Evolutionary conservation across 1,284 basidiomycete genomes (phyloP).

Genomic region (Peniophora sp.): DNA sequence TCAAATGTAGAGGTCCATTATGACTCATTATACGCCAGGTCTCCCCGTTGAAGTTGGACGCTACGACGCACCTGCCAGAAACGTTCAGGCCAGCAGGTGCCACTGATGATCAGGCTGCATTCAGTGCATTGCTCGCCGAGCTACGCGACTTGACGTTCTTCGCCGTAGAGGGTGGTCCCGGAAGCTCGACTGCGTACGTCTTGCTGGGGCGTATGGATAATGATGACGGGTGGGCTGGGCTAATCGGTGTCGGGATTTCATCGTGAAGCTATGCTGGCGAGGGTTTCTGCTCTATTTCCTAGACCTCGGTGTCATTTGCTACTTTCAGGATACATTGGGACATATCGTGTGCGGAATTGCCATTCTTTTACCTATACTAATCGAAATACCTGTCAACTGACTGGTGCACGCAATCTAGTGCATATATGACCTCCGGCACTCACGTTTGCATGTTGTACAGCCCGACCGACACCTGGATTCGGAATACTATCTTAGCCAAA

Average conservation of each 20-base stretch:
- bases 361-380: too few species aligned
- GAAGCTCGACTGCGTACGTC: constrained; percentile 12
- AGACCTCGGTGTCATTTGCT: too few species aligned
- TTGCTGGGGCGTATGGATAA: constrained; percentile 13
- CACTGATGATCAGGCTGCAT: constrained; percentile 6
- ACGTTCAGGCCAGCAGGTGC: constrained; percentile 8
- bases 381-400: too few species aligned
- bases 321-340: too few species aligned
- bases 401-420: too few species aligned
- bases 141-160: constrained; percentile 14
- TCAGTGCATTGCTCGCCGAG: constrained; percentile 11
- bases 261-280: too few species aligned
- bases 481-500: too few species aligned
- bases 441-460: too few species aligned
- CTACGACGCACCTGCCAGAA: constrained; percentile 11
- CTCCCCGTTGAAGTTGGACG: constrained; percentile 7
- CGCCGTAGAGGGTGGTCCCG: constrained; percentile 6
- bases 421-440: too few species aligned
- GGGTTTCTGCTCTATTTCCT: too few species aligned
- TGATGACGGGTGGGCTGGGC: constrained; percentile 16
- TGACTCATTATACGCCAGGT: constrained; percentile 5
- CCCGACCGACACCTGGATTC: too few species aligned
- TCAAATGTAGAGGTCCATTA: background rate
- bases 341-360: too few species aligned
- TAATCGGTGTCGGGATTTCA: constrained; percentile 17